Conservation (phyloP, 2,329 filamentous ascomycete species). For the Stagonosporopsis rhizophila region DNA sequence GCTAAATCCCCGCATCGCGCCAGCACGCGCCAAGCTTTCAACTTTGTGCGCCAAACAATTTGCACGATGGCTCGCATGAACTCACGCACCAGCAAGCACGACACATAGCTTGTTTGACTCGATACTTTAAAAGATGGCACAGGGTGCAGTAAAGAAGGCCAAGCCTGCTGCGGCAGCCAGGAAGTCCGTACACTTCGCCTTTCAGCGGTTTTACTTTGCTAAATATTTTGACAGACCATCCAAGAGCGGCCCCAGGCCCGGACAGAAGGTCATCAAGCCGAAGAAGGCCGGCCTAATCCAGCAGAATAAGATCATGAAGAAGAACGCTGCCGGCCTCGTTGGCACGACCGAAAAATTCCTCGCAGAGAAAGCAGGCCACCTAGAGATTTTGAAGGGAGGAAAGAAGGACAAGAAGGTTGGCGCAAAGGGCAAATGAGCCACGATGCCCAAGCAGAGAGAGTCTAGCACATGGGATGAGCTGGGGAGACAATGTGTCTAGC, state of each 20-base stretch:
- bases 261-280: constrained; percentile 68
- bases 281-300: constrained; percentile 68
- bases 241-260: constrained; percentile 61
- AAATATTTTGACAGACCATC: constrained; percentile 33
- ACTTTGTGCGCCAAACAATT: constrained; percentile 25
- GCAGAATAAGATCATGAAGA: constrained; percentile 70
- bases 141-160: constrained; percentile 58
- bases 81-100: neutral
- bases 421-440: constrained; percentile 19
- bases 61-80: constrained; percentile 13
- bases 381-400: constrained; percentile 71
- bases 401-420: constrained; percentile 60
- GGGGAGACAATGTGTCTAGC: constrained; percentile 3
- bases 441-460: neutral
- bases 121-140: constrained; percentile 50
- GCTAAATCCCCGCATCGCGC: constrained; percentile 40
- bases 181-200: constrained; percentile 43
- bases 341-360: constrained; percentile 72
- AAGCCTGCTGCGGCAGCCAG: constrained; percentile 45
- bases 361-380: constrained; percentile 71
- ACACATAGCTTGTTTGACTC: neutral
- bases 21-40: constrained; percentile 19
- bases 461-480: neutral
- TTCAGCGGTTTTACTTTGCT: constrained; percentile 12
- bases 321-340: constrained; percentile 67